These are phyloP conservation scores for Blastocystis sp. DNA, from an alignment of 352 stramenopile genomes.

Conservation along the genomic window DNA sequence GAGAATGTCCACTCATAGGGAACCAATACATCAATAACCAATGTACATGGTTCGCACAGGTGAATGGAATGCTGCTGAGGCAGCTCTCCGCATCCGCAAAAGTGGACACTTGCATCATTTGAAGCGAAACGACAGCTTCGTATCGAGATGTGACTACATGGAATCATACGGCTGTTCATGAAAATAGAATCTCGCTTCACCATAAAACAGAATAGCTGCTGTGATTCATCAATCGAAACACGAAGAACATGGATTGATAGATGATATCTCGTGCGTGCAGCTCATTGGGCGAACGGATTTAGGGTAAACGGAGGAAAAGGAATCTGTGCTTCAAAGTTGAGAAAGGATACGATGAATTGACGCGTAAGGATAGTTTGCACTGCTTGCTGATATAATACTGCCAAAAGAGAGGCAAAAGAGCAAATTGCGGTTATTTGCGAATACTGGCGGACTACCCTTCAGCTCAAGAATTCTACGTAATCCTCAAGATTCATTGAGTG, in stretches of 20 bases:
- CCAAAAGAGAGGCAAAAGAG: background rate
- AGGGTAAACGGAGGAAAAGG: too few relatives aligned
- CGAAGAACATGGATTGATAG: background rate
- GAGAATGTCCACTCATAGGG: constrained; percentile 47
- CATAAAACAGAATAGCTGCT: background rate
- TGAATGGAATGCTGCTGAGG: background rate
- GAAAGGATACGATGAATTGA: too few relatives aligned
- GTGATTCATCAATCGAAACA: background rate
- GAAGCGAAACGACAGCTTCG: constrained; percentile 8
- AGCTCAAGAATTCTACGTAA: too few relatives aligned
- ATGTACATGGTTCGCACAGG: constrained; percentile 53
- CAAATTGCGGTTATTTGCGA: background rate
- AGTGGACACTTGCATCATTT: constrained; percentile 11
- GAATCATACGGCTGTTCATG: background rate
- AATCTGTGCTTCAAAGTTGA: too few relatives aligned
- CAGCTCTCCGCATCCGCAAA: background rate
- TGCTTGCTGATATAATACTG: background rate
- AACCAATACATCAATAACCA: constrained; percentile 51
- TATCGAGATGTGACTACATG: constrained; percentile 7
- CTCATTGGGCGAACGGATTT: too few relatives aligned
- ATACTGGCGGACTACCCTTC: background rate
- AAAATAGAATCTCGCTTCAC: background rate
- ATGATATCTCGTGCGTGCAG: too few relatives aligned
- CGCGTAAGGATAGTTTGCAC: too few relatives aligned
- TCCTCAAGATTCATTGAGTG: too few relatives aligned